Conservation (phyloP, 2,329 filamentous ascomycete species). For the Fusarium nodosum region DNA sequence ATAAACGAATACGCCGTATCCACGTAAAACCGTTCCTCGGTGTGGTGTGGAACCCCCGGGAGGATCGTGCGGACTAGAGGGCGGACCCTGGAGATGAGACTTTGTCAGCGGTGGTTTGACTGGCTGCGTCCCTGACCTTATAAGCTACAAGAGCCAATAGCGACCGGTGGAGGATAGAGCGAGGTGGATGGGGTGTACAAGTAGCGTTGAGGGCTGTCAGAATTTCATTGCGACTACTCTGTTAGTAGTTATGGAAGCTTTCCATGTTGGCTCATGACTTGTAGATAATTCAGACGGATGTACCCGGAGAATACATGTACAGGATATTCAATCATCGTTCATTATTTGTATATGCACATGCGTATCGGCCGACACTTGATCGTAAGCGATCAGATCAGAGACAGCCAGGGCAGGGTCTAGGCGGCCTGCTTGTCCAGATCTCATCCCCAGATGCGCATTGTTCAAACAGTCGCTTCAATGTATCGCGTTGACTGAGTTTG, state of each 20-base stretch:
- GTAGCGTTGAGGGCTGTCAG: constrained; percentile 19
- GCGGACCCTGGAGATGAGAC: constrained; percentile 30
- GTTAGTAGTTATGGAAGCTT: constrained; percentile 1
- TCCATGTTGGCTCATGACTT: constrained; percentile 5
- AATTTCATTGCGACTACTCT: constrained; percentile 17
- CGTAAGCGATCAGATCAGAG: constrained; percentile 21
- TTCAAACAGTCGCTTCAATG: background rate
- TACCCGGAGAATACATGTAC: no score
- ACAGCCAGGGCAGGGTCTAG: constrained; percentile 12
- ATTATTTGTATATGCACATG: constrained; percentile 5
- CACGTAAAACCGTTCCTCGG: constrained; percentile 25
- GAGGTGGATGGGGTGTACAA: constrained; percentile 25
- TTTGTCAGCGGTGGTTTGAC: constrained; percentile 26
- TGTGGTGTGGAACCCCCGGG: constrained; percentile 17
- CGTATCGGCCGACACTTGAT: constrained; percentile 7
- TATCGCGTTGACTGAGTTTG: background rate
- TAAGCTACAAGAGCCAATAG: constrained; percentile 36
- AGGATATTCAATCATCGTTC: background rate
- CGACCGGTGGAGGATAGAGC: background rate
- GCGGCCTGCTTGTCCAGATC: constrained; percentile 15
- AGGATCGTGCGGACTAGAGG: constrained; percentile 36
- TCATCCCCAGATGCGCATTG: background rate
- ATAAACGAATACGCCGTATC: constrained; percentile 46
- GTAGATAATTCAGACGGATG: no score
- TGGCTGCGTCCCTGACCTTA: constrained; percentile 35